These are phyloP conservation scores for Monotropa hypopitys DNA, from an alignment of 179 eudicot species.

Conservation along the genomic window DNA sequence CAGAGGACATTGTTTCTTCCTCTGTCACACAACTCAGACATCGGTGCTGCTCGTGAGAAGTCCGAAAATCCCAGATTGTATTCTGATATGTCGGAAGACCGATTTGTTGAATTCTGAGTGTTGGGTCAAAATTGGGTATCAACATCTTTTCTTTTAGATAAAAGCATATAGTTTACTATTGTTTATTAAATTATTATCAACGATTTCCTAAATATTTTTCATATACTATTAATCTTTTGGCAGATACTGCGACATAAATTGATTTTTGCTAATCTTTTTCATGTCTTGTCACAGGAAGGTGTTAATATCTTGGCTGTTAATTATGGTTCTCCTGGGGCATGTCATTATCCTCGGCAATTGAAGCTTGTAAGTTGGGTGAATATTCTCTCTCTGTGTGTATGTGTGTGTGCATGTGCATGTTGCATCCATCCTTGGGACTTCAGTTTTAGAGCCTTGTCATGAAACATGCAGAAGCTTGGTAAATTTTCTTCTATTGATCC, in stretches of 20 bases:
- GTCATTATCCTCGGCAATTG: slow-evolving; percentile 68
- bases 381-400: neutral
- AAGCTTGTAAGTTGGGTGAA: slow-evolving; percentile 47
- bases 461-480: neutral
- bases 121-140: no score
- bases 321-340: slow-evolving; percentile 85
- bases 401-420: no score
- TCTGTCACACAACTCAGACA: no score
- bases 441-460: neutral
- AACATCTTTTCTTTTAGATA: neutral
- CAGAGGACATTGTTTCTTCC: no score
- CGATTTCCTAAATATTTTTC: neutral
- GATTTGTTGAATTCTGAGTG: no score
- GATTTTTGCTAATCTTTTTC: neutral
- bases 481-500: neutral
- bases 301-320: slow-evolving; percentile 73
- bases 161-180: neutral
- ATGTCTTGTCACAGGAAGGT: slow-evolving; percentile 43
- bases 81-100: no score
- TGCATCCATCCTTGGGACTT: neutral
- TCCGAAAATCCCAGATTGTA: no score
- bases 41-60: no score
- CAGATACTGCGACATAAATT: neutral
- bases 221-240: neutral
- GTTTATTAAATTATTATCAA: neutral